phyloP scores from a whole-genome alignment of 1,139 yeast species.

The Pichia sp. region DNA sequence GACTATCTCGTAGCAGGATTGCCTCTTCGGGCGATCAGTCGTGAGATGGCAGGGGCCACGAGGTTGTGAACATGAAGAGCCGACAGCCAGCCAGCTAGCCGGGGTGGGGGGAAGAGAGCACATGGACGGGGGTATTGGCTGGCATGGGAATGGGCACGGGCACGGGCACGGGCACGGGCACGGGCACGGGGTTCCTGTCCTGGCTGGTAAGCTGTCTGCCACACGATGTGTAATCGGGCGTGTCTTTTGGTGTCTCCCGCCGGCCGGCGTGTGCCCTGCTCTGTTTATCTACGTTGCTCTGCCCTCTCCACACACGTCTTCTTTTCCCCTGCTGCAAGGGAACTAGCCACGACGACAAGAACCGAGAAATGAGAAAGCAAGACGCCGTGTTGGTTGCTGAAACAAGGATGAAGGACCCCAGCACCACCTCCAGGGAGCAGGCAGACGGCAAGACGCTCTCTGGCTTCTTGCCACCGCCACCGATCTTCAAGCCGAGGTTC shows the following conservation, averaged over 20 bases:
- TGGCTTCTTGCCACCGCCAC: conserved; percentile 48
- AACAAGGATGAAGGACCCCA: not conserved
- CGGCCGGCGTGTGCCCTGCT: not conserved
- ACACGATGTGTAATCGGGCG: not conserved
- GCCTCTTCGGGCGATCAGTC: conserved; percentile 4
- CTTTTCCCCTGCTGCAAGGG: not conserved
- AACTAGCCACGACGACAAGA: not conserved
- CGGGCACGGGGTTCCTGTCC: not conserved
- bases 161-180: not conserved
- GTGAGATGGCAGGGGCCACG: conserved; percentile 7
- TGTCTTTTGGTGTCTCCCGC: not conserved
- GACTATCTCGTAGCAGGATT: not conserved
- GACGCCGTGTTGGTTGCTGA: not conserved
- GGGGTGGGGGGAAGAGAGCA: not conserved
- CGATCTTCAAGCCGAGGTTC: conserved; percentile 58
- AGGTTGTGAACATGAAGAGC: not conserved
- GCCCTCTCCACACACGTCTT: not conserved
- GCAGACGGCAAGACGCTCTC: not conserved
- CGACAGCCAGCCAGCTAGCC: too few species aligned
- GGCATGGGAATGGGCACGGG: not conserved
- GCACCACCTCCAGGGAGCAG: not conserved
- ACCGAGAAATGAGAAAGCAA: not conserved
- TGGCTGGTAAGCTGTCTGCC: too few species aligned
- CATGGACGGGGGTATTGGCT: too few species aligned
- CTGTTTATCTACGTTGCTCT: not conserved